These are phyloP conservation scores for barrel medic (Medicago truncatula) DNA, from an alignment of 306 rosid genomes.

Conservation along the genomic window MtrunA17r5.0-ANR NC_053048.1:45550001-45550500, in stretches of 20 bases:
- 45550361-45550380: neutral
- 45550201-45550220: neutral
- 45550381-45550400: neutral
- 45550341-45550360: neutral
- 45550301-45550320: neutral
- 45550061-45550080: constrained; percentile 19
- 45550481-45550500: neutral
- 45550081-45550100: constrained; percentile 40
- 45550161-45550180: constrained; percentile 29
- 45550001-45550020: neutral
- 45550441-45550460: neutral
- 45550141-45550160: neutral
- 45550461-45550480: neutral
- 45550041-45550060: constrained; percentile 33
- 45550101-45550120: constrained; percentile 30
- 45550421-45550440: neutral
- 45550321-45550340: neutral
- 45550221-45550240: neutral
- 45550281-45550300: neutral
- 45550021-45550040: constrained; percentile 34
- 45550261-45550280: neutral
- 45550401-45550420: neutral
- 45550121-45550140: constrained; percentile 18
- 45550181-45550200: constrained; percentile 34
- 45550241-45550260: neutral